These are phyloP conservation scores for Sequoia sempervirens DNA, from an alignment of 75 land plant genomes.

Conservation along the genomic window DNA sequence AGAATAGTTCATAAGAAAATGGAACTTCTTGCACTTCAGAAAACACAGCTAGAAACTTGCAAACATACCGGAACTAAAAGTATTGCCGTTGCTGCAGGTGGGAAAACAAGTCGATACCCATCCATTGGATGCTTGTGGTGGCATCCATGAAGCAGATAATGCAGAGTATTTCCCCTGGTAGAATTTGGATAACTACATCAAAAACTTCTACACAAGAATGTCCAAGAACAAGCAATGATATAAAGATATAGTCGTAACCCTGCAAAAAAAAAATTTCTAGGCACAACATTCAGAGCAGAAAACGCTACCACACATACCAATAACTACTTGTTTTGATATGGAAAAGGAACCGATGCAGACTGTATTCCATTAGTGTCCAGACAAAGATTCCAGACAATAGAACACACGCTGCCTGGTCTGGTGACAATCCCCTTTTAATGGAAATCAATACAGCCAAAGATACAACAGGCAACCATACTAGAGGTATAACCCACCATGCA, in stretches of 20 bases:
- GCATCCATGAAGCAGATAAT: slow-evolving; percentile 98
- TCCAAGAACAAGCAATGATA: slow-evolving; percentile 2
- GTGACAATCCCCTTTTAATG: slow-evolving; percentile 53
- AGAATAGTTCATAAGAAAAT: neutral
- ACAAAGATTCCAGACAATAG: slow-evolving; percentile 52
- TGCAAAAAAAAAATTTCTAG: neutral
- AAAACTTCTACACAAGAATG: neutral
- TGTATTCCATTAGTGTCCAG: slow-evolving; percentile 87
- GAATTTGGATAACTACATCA: neutral
- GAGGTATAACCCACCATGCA: slow-evolving; percentile 86
- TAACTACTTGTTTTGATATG: slow-evolving; percentile 85
- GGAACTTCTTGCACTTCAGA: neutral
- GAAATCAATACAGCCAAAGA: slow-evolving; percentile 40
- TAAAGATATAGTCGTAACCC: neutral
- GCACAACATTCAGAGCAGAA: neutral
- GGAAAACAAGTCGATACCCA: slow-evolving; percentile 91
- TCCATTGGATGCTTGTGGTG: slow-evolving; percentile 99
- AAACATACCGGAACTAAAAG: slow-evolving; percentile 59
- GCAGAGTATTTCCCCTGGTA: slow-evolving; percentile 85
- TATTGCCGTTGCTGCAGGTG: slow-evolving; percentile 88
- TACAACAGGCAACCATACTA: slow-evolving; percentile 88
- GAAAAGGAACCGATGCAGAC: slow-evolving; percentile 89
- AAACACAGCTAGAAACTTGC: neutral
- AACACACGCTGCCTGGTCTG: slow-evolving; percentile 26
- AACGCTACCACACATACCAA: slow-evolving; percentile 48